A percentile compares a stretch with the other conserved stretches of the same genome.
Conservation (phyloP, 1,284 basidiomycete genomes). For the Agaricales sp. region DNA sequence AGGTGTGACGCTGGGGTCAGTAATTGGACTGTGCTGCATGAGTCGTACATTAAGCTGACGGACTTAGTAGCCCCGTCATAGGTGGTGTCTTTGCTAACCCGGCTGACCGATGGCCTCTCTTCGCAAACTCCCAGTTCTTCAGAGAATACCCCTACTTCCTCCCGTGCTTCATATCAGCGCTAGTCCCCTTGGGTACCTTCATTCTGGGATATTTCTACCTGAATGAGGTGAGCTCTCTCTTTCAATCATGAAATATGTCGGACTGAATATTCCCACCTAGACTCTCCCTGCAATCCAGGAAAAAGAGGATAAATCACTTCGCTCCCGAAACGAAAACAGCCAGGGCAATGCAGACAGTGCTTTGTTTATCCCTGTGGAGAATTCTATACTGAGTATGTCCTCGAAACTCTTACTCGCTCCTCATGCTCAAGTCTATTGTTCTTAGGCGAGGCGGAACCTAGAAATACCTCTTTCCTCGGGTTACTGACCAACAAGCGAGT, state of each 20-base stretch:
- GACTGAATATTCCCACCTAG: not conserved
- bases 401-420: not conserved
- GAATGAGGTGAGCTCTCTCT: slow-evolving; percentile 19
- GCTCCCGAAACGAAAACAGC: too few relatives aligned
- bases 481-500: slow-evolving; percentile 21
- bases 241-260: not conserved
- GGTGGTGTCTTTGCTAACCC: slow-evolving; percentile 20
- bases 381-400: too few relatives aligned
- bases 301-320: too few relatives aligned
- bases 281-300: not conserved
- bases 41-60: not conserved
- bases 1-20: slow-evolving; percentile 17
- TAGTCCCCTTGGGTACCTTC: slow-evolving; percentile 15
- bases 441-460: not conserved
- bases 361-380: too few relatives aligned
- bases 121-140: slow-evolving; percentile 15
- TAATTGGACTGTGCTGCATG: not conserved
- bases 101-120: slow-evolving; percentile 14
- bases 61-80: slow-evolving; percentile 12
- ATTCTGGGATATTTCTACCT: slow-evolving; percentile 17
- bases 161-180: slow-evolving; percentile 25
- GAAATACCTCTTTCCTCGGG: slow-evolving; percentile 12
- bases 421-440: not conserved
- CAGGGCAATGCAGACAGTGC: too few relatives aligned
- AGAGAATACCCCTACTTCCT: slow-evolving; percentile 21